Evolutionary conservation across 148 eudicot species (phyloP).

Genomic region (Rheum nobile): DNA sequence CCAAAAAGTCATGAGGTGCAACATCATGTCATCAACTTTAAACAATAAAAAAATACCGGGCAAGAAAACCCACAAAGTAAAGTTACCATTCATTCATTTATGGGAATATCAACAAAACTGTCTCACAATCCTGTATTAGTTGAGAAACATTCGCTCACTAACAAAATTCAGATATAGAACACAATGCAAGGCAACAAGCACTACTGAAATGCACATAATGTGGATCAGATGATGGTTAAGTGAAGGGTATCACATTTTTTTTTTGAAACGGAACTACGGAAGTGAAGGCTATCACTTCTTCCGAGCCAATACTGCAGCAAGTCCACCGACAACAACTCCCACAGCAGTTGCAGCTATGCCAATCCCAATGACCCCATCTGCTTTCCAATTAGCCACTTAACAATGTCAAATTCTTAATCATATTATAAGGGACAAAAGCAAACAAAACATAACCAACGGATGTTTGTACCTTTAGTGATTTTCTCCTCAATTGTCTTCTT

Average conservation of each 20-base stretch:
- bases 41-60: neutral
- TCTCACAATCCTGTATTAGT: neutral
- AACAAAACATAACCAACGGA: neutral
- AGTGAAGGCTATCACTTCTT: slow-evolving; percentile 8
- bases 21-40: neutral
- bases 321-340: slow-evolving; percentile 76
- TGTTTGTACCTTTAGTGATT: slow-evolving; percentile 56
- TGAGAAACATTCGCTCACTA: neutral
- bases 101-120: neutral
- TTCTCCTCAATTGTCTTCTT: slow-evolving; percentile 70
- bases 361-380: slow-evolving; percentile 87
- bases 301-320: slow-evolving; percentile 54
- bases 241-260: neutral
- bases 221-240: neutral
- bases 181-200: neutral
- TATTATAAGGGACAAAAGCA: neutral
- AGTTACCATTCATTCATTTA: neutral
- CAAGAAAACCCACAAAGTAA: neutral
- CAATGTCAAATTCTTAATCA: neutral
- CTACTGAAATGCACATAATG: neutral
- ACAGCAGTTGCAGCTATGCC: slow-evolving; percentile 87
- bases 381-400: neutral
- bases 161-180: neutral
- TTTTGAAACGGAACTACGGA: neutral
- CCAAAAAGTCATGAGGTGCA: neutral